These are phyloP conservation scores for Combretum micranthum DNA, from an alignment of 345 rosid species.

Conservation along the genomic window DNA sequence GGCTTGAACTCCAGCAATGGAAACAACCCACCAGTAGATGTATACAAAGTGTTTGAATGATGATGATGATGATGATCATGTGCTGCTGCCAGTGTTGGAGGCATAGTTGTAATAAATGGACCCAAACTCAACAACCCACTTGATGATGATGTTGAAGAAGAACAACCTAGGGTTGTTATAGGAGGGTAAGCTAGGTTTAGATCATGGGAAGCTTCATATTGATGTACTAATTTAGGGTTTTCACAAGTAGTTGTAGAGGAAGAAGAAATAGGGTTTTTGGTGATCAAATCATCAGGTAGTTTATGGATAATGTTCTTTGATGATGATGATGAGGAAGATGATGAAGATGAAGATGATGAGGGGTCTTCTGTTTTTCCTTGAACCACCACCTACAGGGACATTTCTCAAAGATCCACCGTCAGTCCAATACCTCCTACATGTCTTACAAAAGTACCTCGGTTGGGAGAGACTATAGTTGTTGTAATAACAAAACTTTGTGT, in stretches of 20 bases:
- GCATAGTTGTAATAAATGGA: not conserved
- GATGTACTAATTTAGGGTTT: not conserved
- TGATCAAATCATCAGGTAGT: not conserved
- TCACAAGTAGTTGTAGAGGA: no score
- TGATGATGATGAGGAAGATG: not conserved
- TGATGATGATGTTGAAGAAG: no score
- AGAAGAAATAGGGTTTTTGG: no score
- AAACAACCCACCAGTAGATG: not conserved
- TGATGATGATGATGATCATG: constrained; percentile 1
- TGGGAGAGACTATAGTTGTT: constrained; percentile 16
- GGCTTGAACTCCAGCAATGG: constrained; percentile 7
- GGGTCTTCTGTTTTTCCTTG: constrained; percentile 6
- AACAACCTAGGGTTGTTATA: no score
- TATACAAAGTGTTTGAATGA: not conserved
- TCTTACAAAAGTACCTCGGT: constrained; percentile 11
- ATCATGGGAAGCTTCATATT: not conserved
- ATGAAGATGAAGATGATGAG: not conserved
- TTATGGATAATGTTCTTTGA: not conserved
- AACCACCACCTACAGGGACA: constrained; percentile 10
- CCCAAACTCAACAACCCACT: not conserved
- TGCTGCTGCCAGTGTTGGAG: not conserved
- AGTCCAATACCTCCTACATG: constrained; percentile 15
- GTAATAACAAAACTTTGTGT: constrained; percentile 15
- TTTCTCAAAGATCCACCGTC: constrained; percentile 9
- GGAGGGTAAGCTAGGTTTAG: constrained; percentile 9